Conservation (phyloP, 1,284 basidiomycete species). For the Xerocomus nothofagi region DNA sequence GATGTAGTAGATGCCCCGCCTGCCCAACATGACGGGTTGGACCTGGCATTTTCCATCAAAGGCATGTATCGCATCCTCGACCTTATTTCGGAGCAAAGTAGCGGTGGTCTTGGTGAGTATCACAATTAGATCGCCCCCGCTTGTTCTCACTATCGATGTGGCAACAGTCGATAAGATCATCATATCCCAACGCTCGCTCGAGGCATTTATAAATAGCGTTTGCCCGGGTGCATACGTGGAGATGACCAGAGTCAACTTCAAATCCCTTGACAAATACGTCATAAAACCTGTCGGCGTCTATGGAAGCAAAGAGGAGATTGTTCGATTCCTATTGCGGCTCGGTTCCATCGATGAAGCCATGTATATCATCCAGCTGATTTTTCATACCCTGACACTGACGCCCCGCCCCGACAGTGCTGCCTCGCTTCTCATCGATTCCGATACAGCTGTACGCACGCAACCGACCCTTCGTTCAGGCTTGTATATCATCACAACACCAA, state of each 20-base stretch:
- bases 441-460: constrained; percentile 17
- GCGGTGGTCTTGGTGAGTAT: constrained; percentile 48
- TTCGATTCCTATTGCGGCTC: constrained; percentile 41
- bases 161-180: constrained; percentile 56
- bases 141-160: background rate
- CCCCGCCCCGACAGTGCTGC: constrained; percentile 11
- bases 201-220: constrained; percentile 45
- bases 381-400: background rate
- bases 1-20: constrained; percentile 16
- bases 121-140: background rate
- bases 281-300: constrained; percentile 57
- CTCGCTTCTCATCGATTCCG: constrained; percentile 25
- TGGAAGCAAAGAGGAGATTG: constrained; percentile 51
- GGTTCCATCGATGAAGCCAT: constrained; percentile 36
- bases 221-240: constrained; percentile 46
- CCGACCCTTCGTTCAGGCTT: constrained; percentile 50
- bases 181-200: constrained; percentile 48
- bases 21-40: constrained; percentile 17
- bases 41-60: constrained; percentile 34
- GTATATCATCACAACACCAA: constrained; percentile 39
- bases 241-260: constrained; percentile 55
- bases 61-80: constrained; percentile 55
- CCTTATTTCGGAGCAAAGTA: constrained; percentile 50
- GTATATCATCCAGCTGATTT: constrained; percentile 31
- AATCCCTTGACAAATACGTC: constrained; percentile 41